These are phyloP conservation scores for Capsella bursapastoris DNA, from an alignment of 345 rosid species.

Conservation along the genomic window DNA sequence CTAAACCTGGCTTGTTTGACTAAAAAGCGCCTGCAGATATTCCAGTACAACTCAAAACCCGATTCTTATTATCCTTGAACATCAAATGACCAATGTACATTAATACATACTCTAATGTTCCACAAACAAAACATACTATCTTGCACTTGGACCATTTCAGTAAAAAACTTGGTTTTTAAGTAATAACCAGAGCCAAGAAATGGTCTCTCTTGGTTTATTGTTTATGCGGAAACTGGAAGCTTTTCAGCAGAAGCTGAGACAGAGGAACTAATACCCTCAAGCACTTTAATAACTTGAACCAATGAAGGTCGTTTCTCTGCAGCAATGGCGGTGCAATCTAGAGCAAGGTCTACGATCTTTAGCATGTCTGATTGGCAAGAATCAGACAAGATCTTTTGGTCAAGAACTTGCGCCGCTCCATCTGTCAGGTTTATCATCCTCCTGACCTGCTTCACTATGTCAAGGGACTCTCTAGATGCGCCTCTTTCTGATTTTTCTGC, in stretches of 20 bases:
- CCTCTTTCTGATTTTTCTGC: constrained; percentile 73
- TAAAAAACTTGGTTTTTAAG: constrained; percentile 19
- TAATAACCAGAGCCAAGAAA: constrained; percentile 9
- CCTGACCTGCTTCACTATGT: constrained; percentile 84
- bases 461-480: constrained; percentile 56
- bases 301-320: constrained; percentile 84
- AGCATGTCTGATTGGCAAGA: constrained; percentile 63
- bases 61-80: constrained; percentile 16
- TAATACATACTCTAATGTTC: constrained; percentile 33
- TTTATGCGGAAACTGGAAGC: constrained; percentile 32
- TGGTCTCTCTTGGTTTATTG: constrained; percentile 34
- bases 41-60: constrained; percentile 21
- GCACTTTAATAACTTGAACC: constrained; percentile 68
- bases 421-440: constrained; percentile 82
- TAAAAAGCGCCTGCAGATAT: constrained; percentile 8
- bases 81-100: constrained; percentile 24
- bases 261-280: constrained; percentile 52
- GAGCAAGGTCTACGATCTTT: constrained; percentile 71
- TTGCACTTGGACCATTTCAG: constrained; percentile 22
- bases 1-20: constrained; percentile 25
- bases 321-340: constrained; percentile 72
- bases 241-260: constrained; percentile 14
- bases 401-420: constrained; percentile 76
- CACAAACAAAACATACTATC: constrained; percentile 31
- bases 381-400: constrained; percentile 57